Evolutionary conservation across 306 rosid genomes (phyloP), one percentile per base, ranked within the genome.

Genomic region (Gastrolobium bilobum): DNA sequence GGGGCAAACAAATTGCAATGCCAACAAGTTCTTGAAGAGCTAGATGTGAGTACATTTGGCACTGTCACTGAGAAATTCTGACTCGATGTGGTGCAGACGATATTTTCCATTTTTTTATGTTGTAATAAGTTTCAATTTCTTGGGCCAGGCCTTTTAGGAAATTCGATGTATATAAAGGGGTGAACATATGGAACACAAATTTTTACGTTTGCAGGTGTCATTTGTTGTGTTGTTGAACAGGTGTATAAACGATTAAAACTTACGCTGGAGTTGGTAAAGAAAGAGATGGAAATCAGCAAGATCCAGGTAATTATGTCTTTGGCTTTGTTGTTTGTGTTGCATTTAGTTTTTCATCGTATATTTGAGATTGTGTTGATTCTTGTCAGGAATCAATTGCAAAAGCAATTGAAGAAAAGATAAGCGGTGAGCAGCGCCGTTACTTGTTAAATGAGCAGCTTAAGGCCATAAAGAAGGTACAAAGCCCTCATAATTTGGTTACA

Each of bases 341-440:
- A 44, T 67, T 69, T 57, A 59, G 15, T 6, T 81, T 30, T 53
- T 37, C 38, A 20, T 76, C 58, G 39, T 77, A 68, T 72, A 30
- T 68, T 84, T 51, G 78, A 81, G 29, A 68, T 31, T 44, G n/a
- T 9, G 54, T 75, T 40, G 29, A 62, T 85, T 66, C 15, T 85
- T 78, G 15, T 74, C 83, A 93, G 99, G 99, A 96, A 89, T 85
- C 96, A 73, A 96, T 96, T 85, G 99, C 99, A 6, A 96, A 96
- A 88, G 98, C 98, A 68, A 96, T 96, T 83, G 99, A 96, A 85
- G 99, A 96, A 82, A 96, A 96, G 88, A 96, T 96, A 79, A 96
- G 97, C 72, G 91, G 97, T 76, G 99, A 96, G 86, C 99, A 96
- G 80, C 97, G 99, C 52, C 98, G 99, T 50, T 96, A 91, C 82